These are phyloP conservation scores for Dianthus caryophyllus DNA, from an alignment of 148 eudicot genomes.

Conservation along the genomic window DNA sequence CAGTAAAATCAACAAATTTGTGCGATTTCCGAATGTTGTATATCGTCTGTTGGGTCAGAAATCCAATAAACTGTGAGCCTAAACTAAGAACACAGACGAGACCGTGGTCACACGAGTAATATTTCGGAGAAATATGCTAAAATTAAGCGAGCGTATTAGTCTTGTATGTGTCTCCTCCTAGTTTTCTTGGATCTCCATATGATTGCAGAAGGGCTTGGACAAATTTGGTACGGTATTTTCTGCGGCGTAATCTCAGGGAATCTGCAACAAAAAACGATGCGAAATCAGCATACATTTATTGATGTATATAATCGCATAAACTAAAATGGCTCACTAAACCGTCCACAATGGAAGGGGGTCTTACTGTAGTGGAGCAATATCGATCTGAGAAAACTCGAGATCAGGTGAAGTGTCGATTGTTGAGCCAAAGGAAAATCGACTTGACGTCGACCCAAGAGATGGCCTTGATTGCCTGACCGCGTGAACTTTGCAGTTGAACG, in stretches of 20 bases:
- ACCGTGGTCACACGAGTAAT: background rate
- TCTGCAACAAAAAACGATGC: constrained; percentile 31
- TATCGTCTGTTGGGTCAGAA: background rate
- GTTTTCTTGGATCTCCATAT: constrained; percentile 76
- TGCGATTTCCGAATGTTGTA: background rate
- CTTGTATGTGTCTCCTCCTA: constrained; percentile 32
- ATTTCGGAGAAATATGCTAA: background rate
- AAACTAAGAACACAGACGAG: background rate
- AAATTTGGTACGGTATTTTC: constrained; percentile 62
- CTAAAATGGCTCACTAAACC: too few species aligned
- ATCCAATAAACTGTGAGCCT: constrained; percentile 8
- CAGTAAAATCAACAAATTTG: background rate
- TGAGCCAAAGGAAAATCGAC: constrained; percentile 7
- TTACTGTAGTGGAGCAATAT: constrained; percentile 55
- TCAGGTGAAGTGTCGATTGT: constrained; percentile 32
- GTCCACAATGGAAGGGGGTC: constrained; percentile 17
- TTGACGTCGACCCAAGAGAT: background rate
- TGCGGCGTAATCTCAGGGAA: constrained; percentile 42
- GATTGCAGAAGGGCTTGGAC: constrained; percentile 67
- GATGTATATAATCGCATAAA: background rate
- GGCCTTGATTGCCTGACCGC: constrained; percentile 65
- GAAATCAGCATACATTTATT: too few species aligned
- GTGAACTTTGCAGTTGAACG: constrained; percentile 74
- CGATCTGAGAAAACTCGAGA: constrained; percentile 77
- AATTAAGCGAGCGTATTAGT: background rate